Evolutionary conservation across 78 protist species (phyloP), one percentile per base, ranked within the genome.

Genomic region (Protostelium mycophagum): DNA sequence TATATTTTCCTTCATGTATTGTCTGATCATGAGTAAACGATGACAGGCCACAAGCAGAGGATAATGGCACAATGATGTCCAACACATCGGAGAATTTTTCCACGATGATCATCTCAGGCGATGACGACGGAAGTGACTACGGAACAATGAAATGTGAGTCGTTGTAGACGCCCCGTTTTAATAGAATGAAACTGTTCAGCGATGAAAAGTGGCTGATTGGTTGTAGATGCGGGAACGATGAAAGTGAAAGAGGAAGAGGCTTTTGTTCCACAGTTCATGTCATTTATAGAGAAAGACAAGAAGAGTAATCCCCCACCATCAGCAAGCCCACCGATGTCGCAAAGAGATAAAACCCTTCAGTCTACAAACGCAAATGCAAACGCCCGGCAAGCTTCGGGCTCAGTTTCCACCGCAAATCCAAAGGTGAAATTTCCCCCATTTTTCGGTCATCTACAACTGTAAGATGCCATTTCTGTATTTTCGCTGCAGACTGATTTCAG

Each of bases 1-100:
- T 86, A 29, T 28, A 1, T 0, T 86, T 1, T 85, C 36, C 0
- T 38, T 28, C 87, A 38, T 38, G 37, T 85, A 28, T 85, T 1
- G 28, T 85, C 28, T 28, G 37, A 0, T 85, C 29, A 29, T 85
- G 1, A 38, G 29, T 23, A 36, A 84, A 51, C 1, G 85, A 88
- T 0, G 87, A 73, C 38, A 84, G 90, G 86, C 88, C 94, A 29
- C 28, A 34, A 28, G 89, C 87, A 86, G 89, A 84, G 37, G 94
- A 92, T 63, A 92, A 90, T 86, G 94, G 94, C 28, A 92, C 94
- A 23, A 92, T 92, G 94, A 92, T 88, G 83, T 88, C 94, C 10
- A 90, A 92, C 37, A 92, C 89, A 63, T 51, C 63, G 23, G 36
- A 73, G 35, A 36, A 86, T 25, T 92, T 90, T 84, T 91, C 87